These are phyloP conservation scores for Aurifilum marmelostoma DNA, from an alignment of 2,329 filamentous ascomycete genomes.

Conservation along the genomic window DNA sequence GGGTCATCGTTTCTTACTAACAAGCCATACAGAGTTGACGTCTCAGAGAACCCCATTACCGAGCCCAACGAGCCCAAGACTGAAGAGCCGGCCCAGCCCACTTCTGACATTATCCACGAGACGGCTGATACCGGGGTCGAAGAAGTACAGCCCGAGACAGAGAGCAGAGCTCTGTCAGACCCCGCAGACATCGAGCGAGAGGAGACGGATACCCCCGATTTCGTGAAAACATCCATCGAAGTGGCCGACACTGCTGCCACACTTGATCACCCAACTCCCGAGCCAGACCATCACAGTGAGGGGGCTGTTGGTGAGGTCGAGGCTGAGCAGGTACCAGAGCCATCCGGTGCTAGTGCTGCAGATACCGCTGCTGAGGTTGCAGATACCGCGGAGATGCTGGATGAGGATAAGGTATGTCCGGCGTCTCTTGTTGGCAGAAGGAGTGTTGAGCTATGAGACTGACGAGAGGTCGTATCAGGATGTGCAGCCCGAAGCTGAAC, in stretches of 20 bases:
- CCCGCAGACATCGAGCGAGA: constrained; percentile 29
- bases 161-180: constrained; percentile 29
- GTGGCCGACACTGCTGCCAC: constrained; percentile 41
- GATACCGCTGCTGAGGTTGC: constrained; percentile 40
- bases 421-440: no score
- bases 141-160: constrained; percentile 26
- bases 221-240: constrained; percentile 38
- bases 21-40: background rate
- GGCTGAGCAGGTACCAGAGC: constrained; percentile 41
- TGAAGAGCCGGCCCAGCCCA: background rate
- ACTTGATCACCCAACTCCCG: constrained; percentile 38
- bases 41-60: constrained; percentile 24
- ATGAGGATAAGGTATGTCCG: constrained; percentile 30
- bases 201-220: constrained; percentile 35
- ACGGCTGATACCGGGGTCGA: constrained; percentile 3
- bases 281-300: constrained; percentile 39
- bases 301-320: constrained; percentile 38
- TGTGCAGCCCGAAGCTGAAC: background rate
- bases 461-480: background rate
- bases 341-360: constrained; percentile 39
- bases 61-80: background rate
- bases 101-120: constrained; percentile 1
- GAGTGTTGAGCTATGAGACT: background rate
- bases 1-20: background rate
- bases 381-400: constrained; percentile 45